Conservation (phyloP, 2,329 filamentous ascomycete genomes). For the Ciborinia camelliae region DNA sequence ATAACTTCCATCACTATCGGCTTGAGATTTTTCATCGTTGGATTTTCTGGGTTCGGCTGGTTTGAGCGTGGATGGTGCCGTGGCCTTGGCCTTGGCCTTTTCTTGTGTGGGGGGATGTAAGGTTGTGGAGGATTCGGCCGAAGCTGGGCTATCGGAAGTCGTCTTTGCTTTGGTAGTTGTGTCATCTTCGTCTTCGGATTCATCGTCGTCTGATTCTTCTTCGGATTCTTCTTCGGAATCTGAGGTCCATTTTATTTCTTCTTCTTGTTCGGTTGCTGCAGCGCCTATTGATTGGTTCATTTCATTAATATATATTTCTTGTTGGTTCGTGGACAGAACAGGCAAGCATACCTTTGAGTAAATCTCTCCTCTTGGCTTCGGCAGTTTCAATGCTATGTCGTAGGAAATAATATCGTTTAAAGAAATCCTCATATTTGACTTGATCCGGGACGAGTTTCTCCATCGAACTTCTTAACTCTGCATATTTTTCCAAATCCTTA, state of each 20-base stretch:
- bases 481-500: conserved; percentile 77
- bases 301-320: not conserved
- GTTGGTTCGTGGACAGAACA: not conserved
- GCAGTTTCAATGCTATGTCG: conserved; percentile 90
- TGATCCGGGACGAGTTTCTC: conserved; percentile 91
- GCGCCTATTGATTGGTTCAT: conserved; percentile 30
- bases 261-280: conserved; percentile 61
- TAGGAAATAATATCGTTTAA: conserved; percentile 94
- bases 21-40: conserved; percentile 84
- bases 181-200: not conserved
- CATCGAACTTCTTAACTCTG: conserved; percentile 83
- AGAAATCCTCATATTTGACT: conserved; percentile 87
- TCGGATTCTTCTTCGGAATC: conserved; percentile 71
- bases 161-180: conserved; percentile 27
- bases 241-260: conserved; percentile 65
- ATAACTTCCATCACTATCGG: conserved; percentile 93
- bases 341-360: conserved; percentile 72
- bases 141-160: conserved; percentile 40
- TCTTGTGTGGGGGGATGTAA: conserved; percentile 51
- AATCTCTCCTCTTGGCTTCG: conserved; percentile 80
- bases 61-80: conserved; percentile 47
- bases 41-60: conserved; percentile 66
- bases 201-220: conserved; percentile 51
- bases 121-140: conserved; percentile 57
- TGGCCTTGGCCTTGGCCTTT: conserved; percentile 29